Base-by-base conservation (phyloP, 2,329 filamentous ascomycete species). In the Blastomyces emzantsi region DNA sequence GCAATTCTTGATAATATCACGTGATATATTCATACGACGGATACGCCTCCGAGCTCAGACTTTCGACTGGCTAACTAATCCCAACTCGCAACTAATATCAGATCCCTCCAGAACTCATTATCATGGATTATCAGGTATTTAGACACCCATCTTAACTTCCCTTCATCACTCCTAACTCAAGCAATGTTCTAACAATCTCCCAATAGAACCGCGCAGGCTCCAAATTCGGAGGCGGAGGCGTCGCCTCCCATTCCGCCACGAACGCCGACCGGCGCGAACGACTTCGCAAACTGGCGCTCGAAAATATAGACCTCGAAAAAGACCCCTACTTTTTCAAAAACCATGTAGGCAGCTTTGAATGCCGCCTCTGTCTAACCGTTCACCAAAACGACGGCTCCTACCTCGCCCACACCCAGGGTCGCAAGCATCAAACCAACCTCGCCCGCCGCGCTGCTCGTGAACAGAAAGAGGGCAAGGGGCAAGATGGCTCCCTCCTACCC, bases 291-390 rank as follows among this genome's bases (percentile, higher is more conserved):
- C 92, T 99, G 74, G 94, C 94, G 64, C 90, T 99, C 73, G 94
- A 99, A 80, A 95, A 92, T 63, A 99, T 99, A 82, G 93, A 97
- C 81, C 90, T 97, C 67, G 94, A 97, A 80, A 97, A 97, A 80
- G 94, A 99, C 80, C 94, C 94, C 0, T 99, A 97, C 85, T 97
- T 97, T 82, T 99, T 99, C 87, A 96, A 96, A 78, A 99, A 99
- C 82, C 93, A 99, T 78, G 90, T 97, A 71, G 94, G 94, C 73
- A 94, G 89, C 73, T 99, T 97, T 78, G 94, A 99, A 78, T 99
- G 94, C 77, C 90, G 94, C 39, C 88, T 99, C 51, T 99, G 94
- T 74, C 82, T 99, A 33, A 99, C 94, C 0, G 93, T 97, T 4
- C 94, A 99, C 82, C 94, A 99, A 74, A 99, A 99, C 76, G 94